Conservation (phyloP, 129 eudicot genomes). For the Daucus carota region DH1_v3.0 NC_030382.2:43085501-43086000, state of each 20-base stretch:
- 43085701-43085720: slow-evolving; percentile 90
- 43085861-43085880: slow-evolving; percentile 99
- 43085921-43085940: slow-evolving; percentile 98
- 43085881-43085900: slow-evolving; percentile 75
- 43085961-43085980: slow-evolving; percentile 96
- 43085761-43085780: not conserved
- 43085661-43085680: slow-evolving; percentile 90
- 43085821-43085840: slow-evolving; percentile 59
- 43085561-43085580: slow-evolving; percentile 5
- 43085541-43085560: not conserved
- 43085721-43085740: slow-evolving; percentile 53
- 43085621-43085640: slow-evolving; percentile 81
- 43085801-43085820: slow-evolving; percentile 7
- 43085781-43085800: not conserved
- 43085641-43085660: slow-evolving; percentile 96
- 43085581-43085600: slow-evolving; percentile 56
- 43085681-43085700: slow-evolving; percentile 93
- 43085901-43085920: slow-evolving; percentile 89
- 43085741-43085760: slow-evolving; percentile 7
- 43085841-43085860: slow-evolving; percentile 99
- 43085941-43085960: slow-evolving; percentile 91
- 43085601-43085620: slow-evolving; percentile 90
- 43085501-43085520: not conserved
- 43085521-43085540: not conserved
- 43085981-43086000: slow-evolving; percentile 94